Conservation (phyloP, 768 basidiomycete species). For the Leucosporidium scottii region DNA sequence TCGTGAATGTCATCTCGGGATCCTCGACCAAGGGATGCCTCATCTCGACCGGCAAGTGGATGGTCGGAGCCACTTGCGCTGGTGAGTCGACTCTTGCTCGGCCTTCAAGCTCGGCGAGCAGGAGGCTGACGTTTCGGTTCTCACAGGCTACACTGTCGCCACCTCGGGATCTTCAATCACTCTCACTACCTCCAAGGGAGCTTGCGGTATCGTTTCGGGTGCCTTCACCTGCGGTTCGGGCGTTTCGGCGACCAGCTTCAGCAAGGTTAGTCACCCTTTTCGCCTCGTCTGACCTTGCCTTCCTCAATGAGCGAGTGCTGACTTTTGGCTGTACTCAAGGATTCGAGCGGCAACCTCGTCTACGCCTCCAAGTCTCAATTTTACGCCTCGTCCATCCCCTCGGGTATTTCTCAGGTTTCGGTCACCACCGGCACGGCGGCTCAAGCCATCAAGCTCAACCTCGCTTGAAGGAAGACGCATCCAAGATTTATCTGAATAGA, state of each 20-base stretch:
- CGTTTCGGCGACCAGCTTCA: slow-evolving; percentile 46
- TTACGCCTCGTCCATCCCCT: slow-evolving; percentile 8
- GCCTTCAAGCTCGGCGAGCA: too few species aligned
- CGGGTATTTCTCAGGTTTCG: slow-evolving; percentile 12
- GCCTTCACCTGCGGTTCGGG: slow-evolving; percentile 52
- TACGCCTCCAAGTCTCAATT: slow-evolving; percentile 4
- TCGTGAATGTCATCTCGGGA: too few species aligned
- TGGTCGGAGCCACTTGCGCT: neutral
- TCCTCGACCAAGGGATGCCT: slow-evolving; percentile 47
- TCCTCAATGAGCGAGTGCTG: neutral
- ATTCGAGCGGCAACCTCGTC: slow-evolving; percentile 8
- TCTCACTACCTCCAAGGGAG: slow-evolving; percentile 56
- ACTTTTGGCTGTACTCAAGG: neutral
- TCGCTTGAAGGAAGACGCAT: slow-evolving; percentile 7
- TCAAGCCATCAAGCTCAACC: neutral
- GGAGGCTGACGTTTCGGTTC: neutral
- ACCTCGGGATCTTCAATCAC: slow-evolving; percentile 46
- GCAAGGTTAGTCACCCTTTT: slow-evolving; percentile 47
- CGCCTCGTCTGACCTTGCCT: neutral
- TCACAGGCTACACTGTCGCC: slow-evolving; percentile 9
- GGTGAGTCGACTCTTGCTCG: neutral
- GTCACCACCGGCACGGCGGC: neutral
- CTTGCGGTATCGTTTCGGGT: slow-evolving; percentile 51
- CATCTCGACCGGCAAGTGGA: slow-evolving; percentile 54
- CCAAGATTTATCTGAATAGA: slow-evolving; percentile 23